Percentiles rank a stretch among this genome's conserved stretches.
Evolutionary conservation across 2,329 filamentous ascomycete genomes (phyloP).

Genomic region (Ascochyta lentis): DNA sequence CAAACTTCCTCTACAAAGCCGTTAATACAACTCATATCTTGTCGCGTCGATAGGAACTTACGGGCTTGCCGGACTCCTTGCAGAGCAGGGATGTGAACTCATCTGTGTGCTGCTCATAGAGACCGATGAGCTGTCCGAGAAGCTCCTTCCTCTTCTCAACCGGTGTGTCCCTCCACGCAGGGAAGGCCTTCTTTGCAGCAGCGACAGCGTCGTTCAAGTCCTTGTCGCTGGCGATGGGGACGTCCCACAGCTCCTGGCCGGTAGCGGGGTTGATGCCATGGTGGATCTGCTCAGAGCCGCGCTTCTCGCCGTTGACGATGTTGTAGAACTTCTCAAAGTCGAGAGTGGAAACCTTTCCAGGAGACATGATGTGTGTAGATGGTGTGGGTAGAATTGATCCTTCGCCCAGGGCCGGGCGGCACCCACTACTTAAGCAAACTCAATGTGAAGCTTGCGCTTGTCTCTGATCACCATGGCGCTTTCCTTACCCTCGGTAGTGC

Average conservation of each 20-base stretch:
- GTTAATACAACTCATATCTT: slow-evolving; percentile 13
- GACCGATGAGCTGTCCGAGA: slow-evolving; percentile 35
- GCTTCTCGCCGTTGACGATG: slow-evolving; percentile 59
- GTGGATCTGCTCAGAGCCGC: slow-evolving; percentile 51
- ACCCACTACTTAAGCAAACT: slow-evolving; percentile 11
- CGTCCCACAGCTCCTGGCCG: slow-evolving; percentile 56
- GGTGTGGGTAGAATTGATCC: not conserved
- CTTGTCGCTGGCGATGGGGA: slow-evolving; percentile 57
- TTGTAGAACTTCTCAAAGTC: slow-evolving; percentile 58
- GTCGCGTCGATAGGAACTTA: slow-evolving; percentile 17
- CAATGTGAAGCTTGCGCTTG: not conserved
- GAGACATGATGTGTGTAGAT: slow-evolving; percentile 50
- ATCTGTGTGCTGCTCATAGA: slow-evolving; percentile 35
- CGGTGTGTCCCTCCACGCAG: slow-evolving; percentile 52
- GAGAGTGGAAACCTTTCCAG: slow-evolving; percentile 50
- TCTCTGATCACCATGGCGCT: not conserved
- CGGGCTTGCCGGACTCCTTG: slow-evolving; percentile 49
- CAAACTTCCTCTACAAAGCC: slow-evolving; percentile 47
- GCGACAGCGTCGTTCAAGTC: slow-evolving; percentile 61
- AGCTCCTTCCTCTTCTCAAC: slow-evolving; percentile 44
- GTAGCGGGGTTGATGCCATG: slow-evolving; percentile 61
- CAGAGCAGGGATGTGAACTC: slow-evolving; percentile 42
- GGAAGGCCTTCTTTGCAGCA: slow-evolving; percentile 57
- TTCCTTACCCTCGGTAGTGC: slow-evolving; percentile 16
- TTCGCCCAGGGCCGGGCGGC: not conserved